Percentiles rank a stretch among this genome's conserved stretches.
Conservation (phyloP, 495 filamentous ascomycete species). For the Pyrenula aspistea region DNA sequence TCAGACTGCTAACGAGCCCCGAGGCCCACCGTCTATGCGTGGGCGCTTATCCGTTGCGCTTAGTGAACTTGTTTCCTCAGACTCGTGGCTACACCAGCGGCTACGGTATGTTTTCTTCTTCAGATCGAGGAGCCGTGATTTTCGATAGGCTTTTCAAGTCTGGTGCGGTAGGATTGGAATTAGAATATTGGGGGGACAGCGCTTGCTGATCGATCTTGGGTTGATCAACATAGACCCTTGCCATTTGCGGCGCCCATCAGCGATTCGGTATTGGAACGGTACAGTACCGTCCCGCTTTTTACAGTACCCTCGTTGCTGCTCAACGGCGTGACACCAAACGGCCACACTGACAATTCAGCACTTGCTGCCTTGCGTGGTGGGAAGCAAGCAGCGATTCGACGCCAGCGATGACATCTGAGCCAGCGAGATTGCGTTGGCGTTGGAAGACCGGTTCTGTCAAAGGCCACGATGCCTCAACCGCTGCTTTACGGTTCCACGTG, state of each 20-base stretch:
- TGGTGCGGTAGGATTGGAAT: not conserved
- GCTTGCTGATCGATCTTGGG: not conserved
- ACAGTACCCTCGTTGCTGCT: constrained; percentile 5
- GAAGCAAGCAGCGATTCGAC: not conserved
- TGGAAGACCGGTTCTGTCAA: not conserved
- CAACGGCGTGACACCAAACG: constrained; percentile 16
- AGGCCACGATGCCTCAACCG: not conserved
- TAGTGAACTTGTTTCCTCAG: not conserved
- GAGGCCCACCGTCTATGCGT: not conserved
- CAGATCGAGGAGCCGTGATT: too few relatives aligned
- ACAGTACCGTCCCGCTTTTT: not conserved
- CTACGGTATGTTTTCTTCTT: too few relatives aligned
- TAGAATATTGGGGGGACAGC: not conserved
- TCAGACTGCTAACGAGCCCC: not conserved
- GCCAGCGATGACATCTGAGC: not conserved
- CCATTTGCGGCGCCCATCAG: not conserved
- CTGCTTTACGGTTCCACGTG: not conserved
- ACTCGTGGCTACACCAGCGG: too few relatives aligned
- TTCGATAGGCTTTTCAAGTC: too few relatives aligned
- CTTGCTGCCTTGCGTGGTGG: not conserved
- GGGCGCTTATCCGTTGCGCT: not conserved
- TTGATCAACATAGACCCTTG: not conserved
- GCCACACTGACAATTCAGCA: not conserved
- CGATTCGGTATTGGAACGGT: too few relatives aligned
- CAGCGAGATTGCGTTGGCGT: not conserved